These are phyloP conservation scores for Daedaleopsis nitida DNA, from an alignment of 768 basidiomycete species.

Conservation along the genomic window DNA sequence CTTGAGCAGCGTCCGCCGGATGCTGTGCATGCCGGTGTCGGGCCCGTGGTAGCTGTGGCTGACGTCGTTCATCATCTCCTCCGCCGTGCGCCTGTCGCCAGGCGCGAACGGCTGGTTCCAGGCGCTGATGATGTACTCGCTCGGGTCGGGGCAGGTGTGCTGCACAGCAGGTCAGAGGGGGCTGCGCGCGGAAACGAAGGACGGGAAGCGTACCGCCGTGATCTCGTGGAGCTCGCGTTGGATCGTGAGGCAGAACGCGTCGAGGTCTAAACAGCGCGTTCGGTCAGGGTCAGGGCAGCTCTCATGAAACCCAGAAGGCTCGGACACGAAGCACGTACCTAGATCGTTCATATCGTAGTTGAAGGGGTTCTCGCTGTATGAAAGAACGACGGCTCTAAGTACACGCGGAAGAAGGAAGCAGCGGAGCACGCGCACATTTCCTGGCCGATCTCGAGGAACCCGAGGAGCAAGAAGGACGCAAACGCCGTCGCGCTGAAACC, in stretches of 20 bases:
- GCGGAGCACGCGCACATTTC: constrained; percentile 46
- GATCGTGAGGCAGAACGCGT: constrained; percentile 66
- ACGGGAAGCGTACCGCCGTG: no score
- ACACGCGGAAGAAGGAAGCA: not conserved
- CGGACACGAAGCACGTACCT: constrained; percentile 36
- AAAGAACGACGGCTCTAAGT: not conserved
- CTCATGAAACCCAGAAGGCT: not conserved
- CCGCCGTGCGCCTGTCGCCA: constrained; percentile 56
- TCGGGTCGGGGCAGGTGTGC: constrained; percentile 59
- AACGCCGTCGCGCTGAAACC: constrained; percentile 55
- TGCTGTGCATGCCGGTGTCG: constrained; percentile 30
- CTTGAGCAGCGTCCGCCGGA: constrained; percentile 35
- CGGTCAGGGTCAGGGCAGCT: not conserved
- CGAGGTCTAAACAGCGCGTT: constrained; percentile 47
- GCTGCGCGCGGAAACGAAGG: no score
- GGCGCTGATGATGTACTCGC: constrained; percentile 52
- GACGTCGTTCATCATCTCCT: constrained; percentile 48
- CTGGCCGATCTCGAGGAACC: constrained; percentile 70
- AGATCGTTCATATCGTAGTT: constrained; percentile 70
- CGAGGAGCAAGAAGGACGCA: constrained; percentile 61
- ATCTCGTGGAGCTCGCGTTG: constrained; percentile 73
- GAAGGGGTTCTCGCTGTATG: constrained; percentile 62
- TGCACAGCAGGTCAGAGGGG: no score
- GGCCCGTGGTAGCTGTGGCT: no score
- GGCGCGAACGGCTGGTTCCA: constrained; percentile 76